Evolutionary conservation across 768 basidiomycete genomes (phyloP), one percentile per base, ranked within the genome.

Genomic region (Mycena sanguinolenta): DNA sequence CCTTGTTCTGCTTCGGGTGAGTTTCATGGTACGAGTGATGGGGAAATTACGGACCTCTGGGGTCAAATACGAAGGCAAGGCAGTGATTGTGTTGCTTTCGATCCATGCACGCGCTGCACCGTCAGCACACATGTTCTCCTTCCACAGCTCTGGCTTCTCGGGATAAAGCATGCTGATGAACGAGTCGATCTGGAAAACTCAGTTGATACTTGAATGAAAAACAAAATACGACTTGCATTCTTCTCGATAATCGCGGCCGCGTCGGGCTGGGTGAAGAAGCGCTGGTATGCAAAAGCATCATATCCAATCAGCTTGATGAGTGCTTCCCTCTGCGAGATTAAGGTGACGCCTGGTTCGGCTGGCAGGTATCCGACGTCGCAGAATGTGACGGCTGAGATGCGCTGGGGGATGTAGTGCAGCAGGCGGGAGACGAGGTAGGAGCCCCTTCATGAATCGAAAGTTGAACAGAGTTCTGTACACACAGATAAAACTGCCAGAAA

Each of bases 301-400:
- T 66, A 71, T 10, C 70, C 70, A 5, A 66, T 14, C 53, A 23
- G 6, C 21, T 36, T 14, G 39, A 36, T 39, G 9, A 66, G 55
- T 34, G 34, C 16, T 17, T 3, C 30, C 17, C 52, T 52, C 36
- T 76, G 75, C 44, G 74, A 70, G 36, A 76, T 68, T 23, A 71
- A 42, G 14, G 70, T 38, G 0, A 77, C 70, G 42, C 30, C 27
- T 39, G 13, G 3, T 21, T 34, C 84, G 1, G 79, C 70, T 0
- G 74, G 19, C 69, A 17, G 0, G 38, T 85, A 86, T 7, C 79
- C 76, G 4, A 84, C 76, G 4, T 79, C 77, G 19, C 86, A 73
- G 73, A 84, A 87, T 0, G 77, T 85, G 58, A 80, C 83, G 1
- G 78, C 87, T 27, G 79, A 32, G 73, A 86, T 82, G 7, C 85